Evolutionary conservation across 441 rosid species (phyloP).

Genomic region (Bocquillonia castaneifolia): DNA sequence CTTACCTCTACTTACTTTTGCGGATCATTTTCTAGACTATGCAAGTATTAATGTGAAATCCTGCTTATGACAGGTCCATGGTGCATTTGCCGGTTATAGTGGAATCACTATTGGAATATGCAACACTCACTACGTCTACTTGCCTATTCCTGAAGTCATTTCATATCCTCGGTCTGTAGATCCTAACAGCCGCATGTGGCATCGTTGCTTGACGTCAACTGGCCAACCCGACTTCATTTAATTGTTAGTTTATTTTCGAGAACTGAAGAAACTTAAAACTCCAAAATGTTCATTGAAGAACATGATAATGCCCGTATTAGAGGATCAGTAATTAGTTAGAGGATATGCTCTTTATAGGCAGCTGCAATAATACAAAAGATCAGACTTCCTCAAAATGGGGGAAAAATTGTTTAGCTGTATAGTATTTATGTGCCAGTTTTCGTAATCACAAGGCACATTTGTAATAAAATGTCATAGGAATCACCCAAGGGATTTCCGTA

Average conservation of each 20-base stretch:
- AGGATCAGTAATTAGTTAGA: constrained; percentile 18
- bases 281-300: constrained; percentile 2
- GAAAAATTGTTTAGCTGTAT: constrained; percentile 17
- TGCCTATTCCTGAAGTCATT: constrained; percentile 88
- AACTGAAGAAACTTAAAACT: constrained; percentile 1
- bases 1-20: no score
- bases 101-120: constrained; percentile 88
- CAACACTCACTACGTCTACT: constrained; percentile 88
- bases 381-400: constrained; percentile 5
- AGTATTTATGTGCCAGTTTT: constrained; percentile 20
- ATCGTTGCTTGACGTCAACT: constrained; percentile 93
- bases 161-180: constrained; percentile 75
- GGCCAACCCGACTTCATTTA: constrained; percentile 91
- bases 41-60: background rate
- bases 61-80: constrained; percentile 68
- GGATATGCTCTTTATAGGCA: constrained; percentile 12
- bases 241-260: constrained; percentile 23
- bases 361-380: constrained; percentile 25
- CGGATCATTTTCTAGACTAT: background rate
- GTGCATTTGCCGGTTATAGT: constrained; percentile 93
- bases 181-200: constrained; percentile 98
- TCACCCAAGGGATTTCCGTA: constrained; percentile 6
- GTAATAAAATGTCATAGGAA: constrained; percentile 13
- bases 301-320: constrained; percentile 13
- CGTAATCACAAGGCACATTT: background rate